Evolutionary conservation across 805 yeast species (phyloP), one percentile per base, ranked within the genome.

Genomic region (Candida cerambycidarum): DNA sequence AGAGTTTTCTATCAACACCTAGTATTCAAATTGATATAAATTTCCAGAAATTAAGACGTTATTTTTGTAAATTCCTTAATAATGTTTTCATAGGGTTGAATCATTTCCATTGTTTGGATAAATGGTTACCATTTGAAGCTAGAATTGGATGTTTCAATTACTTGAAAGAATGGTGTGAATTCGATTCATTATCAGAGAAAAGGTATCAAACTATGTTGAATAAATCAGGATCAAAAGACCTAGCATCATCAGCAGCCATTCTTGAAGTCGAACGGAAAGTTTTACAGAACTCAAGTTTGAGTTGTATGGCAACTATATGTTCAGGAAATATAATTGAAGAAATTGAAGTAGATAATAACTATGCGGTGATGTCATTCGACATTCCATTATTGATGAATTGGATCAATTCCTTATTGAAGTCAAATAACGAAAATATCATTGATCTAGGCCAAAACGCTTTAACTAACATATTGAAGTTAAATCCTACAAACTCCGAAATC

Each of bases 91-190:
- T 66, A 11, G 86, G 85, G 6, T 52, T 76, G 44, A 58, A 70
- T 47, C 69, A 73, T 48, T 58, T 69, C 42, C 62, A 58, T n/a
- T 60, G 56, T 32, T 45, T 65, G 35, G 53, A 61, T 33, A 67
- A 71, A 30, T 82, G 90, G 79, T 68, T 90, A n/a, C 92, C 95
- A 1, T 89, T 90, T 59, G 89, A 83, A 50, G 92, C 89, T 2
- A 71, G 97, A 41, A 80, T 85, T 23, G 84, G 87, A 2, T 85
- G 95, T 47, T 90, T 89, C 65, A 79, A 82, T 35, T 84, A 79
- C 54, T 67, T 93, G 43, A 90, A 86, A 51, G 95, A 88, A 58
- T 93, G 99, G 99, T 89, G 97, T 60, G 96, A 95, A 0, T 80
- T 79, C 61, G 82, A 79, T 40, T 70, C 80, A 17, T 56, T 82